phyloP scores from a whole-genome alignment of 225 moss, liverwort and hornwort species.

The Pseudisothecium myosuroides region DNA sequence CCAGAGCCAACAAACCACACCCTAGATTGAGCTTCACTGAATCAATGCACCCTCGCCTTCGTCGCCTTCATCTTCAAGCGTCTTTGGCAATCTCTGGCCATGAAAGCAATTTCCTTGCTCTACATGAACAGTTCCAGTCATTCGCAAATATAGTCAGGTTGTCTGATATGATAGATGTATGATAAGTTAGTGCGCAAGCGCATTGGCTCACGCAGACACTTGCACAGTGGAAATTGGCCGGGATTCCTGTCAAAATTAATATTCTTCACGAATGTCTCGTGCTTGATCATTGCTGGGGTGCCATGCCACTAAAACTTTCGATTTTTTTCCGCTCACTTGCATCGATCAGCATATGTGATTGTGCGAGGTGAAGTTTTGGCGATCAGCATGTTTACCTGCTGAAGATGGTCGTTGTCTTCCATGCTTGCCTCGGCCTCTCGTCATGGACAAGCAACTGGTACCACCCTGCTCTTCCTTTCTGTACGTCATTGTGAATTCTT shows the following conservation, averaged over 20 bases:
- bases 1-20: neutral
- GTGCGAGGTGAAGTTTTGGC: neutral
- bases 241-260: neutral
- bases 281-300: neutral
- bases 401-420: neutral
- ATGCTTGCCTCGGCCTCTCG: neutral
- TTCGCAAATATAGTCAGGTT: neutral
- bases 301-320: neutral
- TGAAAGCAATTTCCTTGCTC: neutral
- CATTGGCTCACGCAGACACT: neutral
- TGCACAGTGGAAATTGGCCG: neutral
- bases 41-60: neutral
- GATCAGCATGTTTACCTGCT: neutral
- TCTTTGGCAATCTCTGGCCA: neutral
- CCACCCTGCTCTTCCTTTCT: neutral
- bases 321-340: neutral
- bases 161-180: no score
- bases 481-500: neutral
- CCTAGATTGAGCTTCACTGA: neutral
- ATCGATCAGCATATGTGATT: neutral
- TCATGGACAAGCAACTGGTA: conserved; percentile 7
- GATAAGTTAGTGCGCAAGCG: neutral
- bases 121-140: neutral
- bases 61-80: no score
- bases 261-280: neutral